phyloP scores from a whole-genome alignment of 75 land plant genomes.

The Selaginella tamariscina region DNA sequence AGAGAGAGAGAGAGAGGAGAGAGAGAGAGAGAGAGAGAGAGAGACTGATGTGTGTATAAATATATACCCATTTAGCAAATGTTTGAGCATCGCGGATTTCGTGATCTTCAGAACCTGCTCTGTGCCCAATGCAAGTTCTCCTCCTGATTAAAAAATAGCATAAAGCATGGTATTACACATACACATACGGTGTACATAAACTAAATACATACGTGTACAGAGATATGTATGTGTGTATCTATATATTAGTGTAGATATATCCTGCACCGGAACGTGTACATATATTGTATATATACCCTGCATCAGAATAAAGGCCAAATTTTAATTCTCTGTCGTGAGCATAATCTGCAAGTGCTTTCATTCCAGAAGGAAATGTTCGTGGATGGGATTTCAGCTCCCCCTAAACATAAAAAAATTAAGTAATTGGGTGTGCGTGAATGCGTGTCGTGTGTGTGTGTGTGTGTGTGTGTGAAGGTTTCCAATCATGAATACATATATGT shows the following conservation, averaged over 20 bases:
- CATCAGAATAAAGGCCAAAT: slow-evolving; percentile 11
- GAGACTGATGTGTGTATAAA: background rate
- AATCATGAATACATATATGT: too few species aligned
- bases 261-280: too few species aligned
- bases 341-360: slow-evolving; percentile 13
- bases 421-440: background rate
- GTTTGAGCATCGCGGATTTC: slow-evolving; percentile 58
- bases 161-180: background rate
- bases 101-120: slow-evolving; percentile 17
- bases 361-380: slow-evolving; percentile 6
- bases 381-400: background rate
- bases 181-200: too few species aligned
- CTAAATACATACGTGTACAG: too few species aligned
- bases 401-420: background rate
- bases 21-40: too few species aligned
- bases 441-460: too few species aligned
- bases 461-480: too few species aligned
- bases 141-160: background rate
- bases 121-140: slow-evolving; percentile 7
- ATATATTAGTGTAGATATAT: too few species aligned
- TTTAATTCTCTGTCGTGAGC: slow-evolving; percentile 1
- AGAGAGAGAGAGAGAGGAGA: too few species aligned
- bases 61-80: slow-evolving; percentile 86
- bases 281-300: slow-evolving; percentile 11
- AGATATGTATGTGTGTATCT: too few species aligned